Conservation (phyloP, 225 moss, liverwort and hornwort genomes). For the Sphagnum tenellum region DNA sequence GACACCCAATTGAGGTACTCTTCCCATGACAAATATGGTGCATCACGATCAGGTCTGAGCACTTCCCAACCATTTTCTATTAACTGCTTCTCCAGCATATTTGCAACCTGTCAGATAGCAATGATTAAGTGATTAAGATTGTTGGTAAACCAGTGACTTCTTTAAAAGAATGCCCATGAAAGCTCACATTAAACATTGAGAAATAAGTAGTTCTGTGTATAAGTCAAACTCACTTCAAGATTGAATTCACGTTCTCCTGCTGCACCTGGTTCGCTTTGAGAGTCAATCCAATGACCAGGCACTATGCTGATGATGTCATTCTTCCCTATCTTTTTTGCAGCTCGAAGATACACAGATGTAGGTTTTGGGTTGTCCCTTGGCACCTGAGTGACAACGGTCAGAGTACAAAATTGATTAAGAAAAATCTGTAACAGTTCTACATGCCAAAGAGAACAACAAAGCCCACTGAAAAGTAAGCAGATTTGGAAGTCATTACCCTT, state of each 20-base stretch:
- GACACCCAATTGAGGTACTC: slow-evolving; percentile 97
- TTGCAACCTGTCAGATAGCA: slow-evolving; percentile 53
- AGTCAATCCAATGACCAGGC: slow-evolving; percentile 98
- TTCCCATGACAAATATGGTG: slow-evolving; percentile 83
- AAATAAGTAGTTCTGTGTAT: slow-evolving; percentile 6
- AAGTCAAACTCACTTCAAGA: slow-evolving; percentile 59
- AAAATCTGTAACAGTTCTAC: too few species aligned
- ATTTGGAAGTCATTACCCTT: slow-evolving; percentile 34
- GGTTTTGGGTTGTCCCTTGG: slow-evolving; percentile 46
- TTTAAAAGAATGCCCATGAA: too few species aligned
- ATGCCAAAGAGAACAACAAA: background rate
- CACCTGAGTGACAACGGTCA: slow-evolving; percentile 26
- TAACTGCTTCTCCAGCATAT: slow-evolving; percentile 76
- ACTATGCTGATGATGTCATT: slow-evolving; percentile 73
- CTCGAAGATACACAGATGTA: slow-evolving; percentile 54
- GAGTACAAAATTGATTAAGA: too few species aligned
- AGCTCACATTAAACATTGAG: too few species aligned
- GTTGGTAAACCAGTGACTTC: too few species aligned
- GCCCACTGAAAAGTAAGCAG: too few species aligned
- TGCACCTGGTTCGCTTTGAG: slow-evolving; percentile 73
- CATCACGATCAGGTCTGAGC: slow-evolving; percentile 87
- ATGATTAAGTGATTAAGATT: too few species aligned
- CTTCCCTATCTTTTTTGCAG: slow-evolving; percentile 66
- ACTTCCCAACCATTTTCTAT: slow-evolving; percentile 92
- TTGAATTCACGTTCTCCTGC: slow-evolving; percentile 92